Evolutionary conservation across 768 basidiomycete species (phyloP), one percentile per base, ranked within the genome.

Genomic region (Cubamyces lactineus): DNA sequence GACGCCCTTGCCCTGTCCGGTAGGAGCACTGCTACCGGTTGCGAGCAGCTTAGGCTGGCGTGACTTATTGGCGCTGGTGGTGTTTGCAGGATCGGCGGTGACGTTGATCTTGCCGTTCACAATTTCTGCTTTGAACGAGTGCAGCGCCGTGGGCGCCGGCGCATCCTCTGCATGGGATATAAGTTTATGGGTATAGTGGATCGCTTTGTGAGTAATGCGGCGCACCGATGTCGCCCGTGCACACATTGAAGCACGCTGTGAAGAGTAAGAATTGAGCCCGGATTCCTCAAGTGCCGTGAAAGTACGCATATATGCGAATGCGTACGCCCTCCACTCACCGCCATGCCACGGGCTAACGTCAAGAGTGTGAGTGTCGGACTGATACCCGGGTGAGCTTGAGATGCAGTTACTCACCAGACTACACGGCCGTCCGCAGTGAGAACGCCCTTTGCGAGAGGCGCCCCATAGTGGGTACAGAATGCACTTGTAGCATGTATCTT

Each of bases 401-500:
- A 13, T 19, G 17, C 15, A 3, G 11, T 16, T 26, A 73, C 84
- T 52, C 70, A 86, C 87, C 94, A 96, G 51, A 90, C 85, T 19
- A 96, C 83, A 62, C 90, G 78, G 11, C 91, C 93, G 72, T 91
- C 88, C 38, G 88, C 81, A 8, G 88, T 84, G 57, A 94, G 77
- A 11, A 93, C 87, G 53, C 93, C 94, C 73, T 92, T 93, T 5
- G 80, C 86, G 2, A 96, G 80, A 1, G 93, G 92, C 2, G 94
- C 94, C 12, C 94, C 94, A 71, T 94, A 96, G 73, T 96, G 94
- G 1, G 93, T 95, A 75, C 94, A 96, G 74, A 84, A 89, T 2
- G 91, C 91, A 62, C 86, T 88, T 0, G 89, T 94, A 6, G 92
- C 91, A 66, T 89, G 80, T 1, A 93, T 77, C 66, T 88, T 84